Evolutionary conservation across 2,329 filamentous ascomycete species (phyloP), one percentile per base, ranked within the genome.

Genomic region (Ophioceras dolichostomum): DNA sequence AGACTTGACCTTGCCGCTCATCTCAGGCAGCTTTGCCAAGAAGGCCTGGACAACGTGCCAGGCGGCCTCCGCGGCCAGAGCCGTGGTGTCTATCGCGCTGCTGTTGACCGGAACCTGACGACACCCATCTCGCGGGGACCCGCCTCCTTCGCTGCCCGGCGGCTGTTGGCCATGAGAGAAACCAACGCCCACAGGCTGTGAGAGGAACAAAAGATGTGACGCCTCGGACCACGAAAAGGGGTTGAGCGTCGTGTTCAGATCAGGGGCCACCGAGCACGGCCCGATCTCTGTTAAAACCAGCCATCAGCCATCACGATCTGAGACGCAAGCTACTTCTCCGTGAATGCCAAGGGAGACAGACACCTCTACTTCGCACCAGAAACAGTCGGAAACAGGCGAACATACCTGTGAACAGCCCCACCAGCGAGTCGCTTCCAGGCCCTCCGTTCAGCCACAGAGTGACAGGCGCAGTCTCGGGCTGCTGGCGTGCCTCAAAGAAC

Each of bases 171-270:
- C 45, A 33, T 56, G 54, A 18, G 51, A 54, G 43, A 53, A 52
- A 9, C 52, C 52, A 2, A 49, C 47, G 34, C 48, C 52, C 40
- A 50, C 45, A 1, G 51, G 77, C 53, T 81, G 70, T 48, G 82
- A 76, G 42, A 81, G 74, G 52, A 76, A 80, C 7, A 81, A 65
- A 63, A 79, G 68, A 42, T 79, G 79, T 41, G 66, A 68, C 17
- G 28, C 32, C 22, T 40, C 37, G 27, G 37, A 33, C 70, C 71
- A 78, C 2, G 69, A 69, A 58, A 69, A 76, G 0, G 70, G 69
- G 41, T 78, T 78, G 18, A 60, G 41, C 14, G 47, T 48, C 1
- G 62, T 65, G 48, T 72, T 70, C 32, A 64, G 67, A 27, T 72
- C 65, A 30, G 57, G 53, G 31, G 68, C 65, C 21, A 77, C 58